Percentiles rank a stretch among this genome's conserved stretches.
Evolutionary conservation across 2,329 filamentous ascomycete species (phyloP).

Genomic region (Furcasterigmium furcatum): DNA sequence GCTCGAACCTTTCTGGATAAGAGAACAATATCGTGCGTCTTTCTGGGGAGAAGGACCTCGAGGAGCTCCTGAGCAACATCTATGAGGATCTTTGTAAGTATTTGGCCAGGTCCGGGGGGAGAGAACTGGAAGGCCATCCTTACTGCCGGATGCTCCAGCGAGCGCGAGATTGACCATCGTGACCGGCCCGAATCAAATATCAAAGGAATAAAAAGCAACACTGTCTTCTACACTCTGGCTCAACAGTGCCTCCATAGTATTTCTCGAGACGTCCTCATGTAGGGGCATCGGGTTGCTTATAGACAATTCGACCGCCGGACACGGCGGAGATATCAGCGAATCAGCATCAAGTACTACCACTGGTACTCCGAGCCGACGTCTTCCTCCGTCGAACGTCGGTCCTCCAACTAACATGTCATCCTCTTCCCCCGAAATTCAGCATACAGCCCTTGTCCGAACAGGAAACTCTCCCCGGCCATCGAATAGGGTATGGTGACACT

Average conservation of each 20-base stretch:
- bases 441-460: no score
- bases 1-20: conserved; percentile 42
- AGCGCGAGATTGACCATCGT: conserved; percentile 20
- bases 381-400: neutral
- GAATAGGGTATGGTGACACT: no score
- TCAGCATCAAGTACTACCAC: neutral
- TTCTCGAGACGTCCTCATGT: no score
- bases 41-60: conserved; percentile 41
- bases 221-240: no score
- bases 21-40: conserved; percentile 50
- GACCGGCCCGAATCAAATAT: no score
- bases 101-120: no score
- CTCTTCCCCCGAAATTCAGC: neutral
- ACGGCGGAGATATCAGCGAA: neutral
- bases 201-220: no score
- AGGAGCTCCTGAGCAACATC: conserved; percentile 51
- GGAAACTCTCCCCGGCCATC: no score
- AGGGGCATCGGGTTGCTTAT: no score
- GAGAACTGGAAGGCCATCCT: no score
- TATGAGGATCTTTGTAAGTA: conserved; percentile 23
- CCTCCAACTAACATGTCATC: no score
- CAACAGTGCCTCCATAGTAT: no score
- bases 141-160: conserved; percentile 17
- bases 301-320: neutral
- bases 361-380: neutral